These are phyloP conservation scores for Colletotrichum tabaci DNA, from an alignment of 2,329 filamentous ascomycete genomes.

Conservation along the genomic window DNA sequence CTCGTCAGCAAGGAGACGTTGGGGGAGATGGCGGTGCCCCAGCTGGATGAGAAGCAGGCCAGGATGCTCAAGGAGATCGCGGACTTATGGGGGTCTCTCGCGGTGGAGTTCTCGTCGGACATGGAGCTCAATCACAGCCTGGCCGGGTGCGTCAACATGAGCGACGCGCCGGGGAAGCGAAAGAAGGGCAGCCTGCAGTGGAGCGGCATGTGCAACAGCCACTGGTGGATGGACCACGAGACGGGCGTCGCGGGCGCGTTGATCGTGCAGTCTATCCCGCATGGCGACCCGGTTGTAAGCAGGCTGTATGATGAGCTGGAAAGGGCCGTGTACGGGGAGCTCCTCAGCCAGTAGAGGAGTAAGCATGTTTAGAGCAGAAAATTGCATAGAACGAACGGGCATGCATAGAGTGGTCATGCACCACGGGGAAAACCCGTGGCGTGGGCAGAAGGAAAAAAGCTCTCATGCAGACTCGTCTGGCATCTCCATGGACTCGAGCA, in stretches of 20 bases:
- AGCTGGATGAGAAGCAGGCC: constrained; percentile 54
- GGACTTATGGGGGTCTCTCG: constrained; percentile 47
- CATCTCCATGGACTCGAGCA: constrained; percentile 56
- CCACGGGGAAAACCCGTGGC: no score
- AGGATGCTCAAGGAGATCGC: constrained; percentile 44
- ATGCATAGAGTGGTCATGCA: no score
- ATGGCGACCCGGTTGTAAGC: constrained; percentile 54
- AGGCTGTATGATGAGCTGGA: constrained; percentile 58
- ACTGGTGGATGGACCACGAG: constrained; percentile 59
- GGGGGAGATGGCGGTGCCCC: constrained; percentile 57
- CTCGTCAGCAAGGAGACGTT: constrained; percentile 51
- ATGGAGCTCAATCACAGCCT: constrained; percentile 56
- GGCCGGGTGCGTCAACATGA: constrained; percentile 57
- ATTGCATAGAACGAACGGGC: not conserved
- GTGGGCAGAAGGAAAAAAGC: no score
- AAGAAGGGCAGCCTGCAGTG: constrained; percentile 60
- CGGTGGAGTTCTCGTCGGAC: constrained; percentile 54
- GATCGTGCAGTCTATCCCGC: constrained; percentile 56
- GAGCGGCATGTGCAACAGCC: constrained; percentile 58
- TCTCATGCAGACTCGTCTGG: not conserved
- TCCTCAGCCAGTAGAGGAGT: constrained; percentile 18
- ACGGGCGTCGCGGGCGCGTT: constrained; percentile 58
- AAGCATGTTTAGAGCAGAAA: not conserved
- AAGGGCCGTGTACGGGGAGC: constrained; percentile 53
- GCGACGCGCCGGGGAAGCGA: constrained; percentile 57